Percentiles rank a stretch among this genome's conserved stretches.
phyloP scores from a whole-genome alignment of 2,329 filamentous ascomycete species.

The Fusarium virguliforme region DNA sequence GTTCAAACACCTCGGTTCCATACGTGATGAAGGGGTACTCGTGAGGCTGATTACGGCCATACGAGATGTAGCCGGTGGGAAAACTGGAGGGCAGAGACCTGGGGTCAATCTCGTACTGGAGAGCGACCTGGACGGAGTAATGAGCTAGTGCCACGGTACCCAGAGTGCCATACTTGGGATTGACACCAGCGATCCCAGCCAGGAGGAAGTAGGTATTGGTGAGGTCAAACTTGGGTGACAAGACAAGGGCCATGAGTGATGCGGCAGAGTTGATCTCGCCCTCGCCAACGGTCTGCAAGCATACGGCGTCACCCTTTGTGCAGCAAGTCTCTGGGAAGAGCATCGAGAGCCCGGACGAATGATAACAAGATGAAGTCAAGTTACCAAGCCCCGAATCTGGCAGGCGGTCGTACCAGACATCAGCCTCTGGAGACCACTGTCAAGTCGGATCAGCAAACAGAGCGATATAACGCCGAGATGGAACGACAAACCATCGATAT shows the following conservation, averaged over 20 bases:
- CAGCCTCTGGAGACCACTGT: slow-evolving; percentile 75
- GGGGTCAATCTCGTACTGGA: slow-evolving; percentile 83
- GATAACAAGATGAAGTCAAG: slow-evolving; percentile 71
- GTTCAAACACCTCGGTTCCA: slow-evolving; percentile 79
- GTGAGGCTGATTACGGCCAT: slow-evolving; percentile 69
- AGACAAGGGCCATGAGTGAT: slow-evolving; percentile 75
- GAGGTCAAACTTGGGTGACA: slow-evolving; percentile 76
- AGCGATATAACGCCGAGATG: not conserved
- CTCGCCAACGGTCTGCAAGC: slow-evolving; percentile 79
- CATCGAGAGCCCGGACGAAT: slow-evolving; percentile 75
- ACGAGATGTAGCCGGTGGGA: slow-evolving; percentile 78
- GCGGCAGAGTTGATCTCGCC: slow-evolving; percentile 82
- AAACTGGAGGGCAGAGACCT: slow-evolving; percentile 78
- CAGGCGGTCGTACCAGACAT: slow-evolving; percentile 73
- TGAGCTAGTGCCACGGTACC: slow-evolving; percentile 77
- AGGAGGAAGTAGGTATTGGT: slow-evolving; percentile 79
- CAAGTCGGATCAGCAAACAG: slow-evolving; percentile 18
- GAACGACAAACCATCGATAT: slow-evolving; percentile 70
- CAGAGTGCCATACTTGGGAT: slow-evolving; percentile 76
- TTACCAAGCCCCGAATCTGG: slow-evolving; percentile 65
- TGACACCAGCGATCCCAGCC: slow-evolving; percentile 82
- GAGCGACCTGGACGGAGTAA: slow-evolving; percentile 80
- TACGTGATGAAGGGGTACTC: slow-evolving; percentile 74
- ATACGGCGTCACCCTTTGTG: slow-evolving; percentile 72
- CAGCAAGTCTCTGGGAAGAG: slow-evolving; percentile 78